A percentile compares a stretch with the other conserved stretches of the same genome.
Conservation (phyloP, 257 asterid genomes). For the Thymus quinquecostatus region DNA sequence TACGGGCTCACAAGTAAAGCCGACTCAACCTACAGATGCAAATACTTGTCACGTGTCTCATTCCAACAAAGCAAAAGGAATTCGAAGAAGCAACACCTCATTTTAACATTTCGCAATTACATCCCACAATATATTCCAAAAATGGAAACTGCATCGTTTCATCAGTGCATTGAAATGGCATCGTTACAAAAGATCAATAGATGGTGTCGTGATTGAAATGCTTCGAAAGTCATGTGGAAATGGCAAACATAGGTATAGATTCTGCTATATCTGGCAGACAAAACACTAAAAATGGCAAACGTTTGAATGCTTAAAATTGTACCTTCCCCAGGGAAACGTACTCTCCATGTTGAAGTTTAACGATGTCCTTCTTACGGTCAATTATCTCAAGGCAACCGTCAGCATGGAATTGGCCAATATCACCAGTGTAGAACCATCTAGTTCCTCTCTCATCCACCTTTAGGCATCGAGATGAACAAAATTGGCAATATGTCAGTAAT, state of each 20-base stretch:
- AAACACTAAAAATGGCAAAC: not conserved
- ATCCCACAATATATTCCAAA: not conserved
- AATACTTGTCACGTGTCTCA: constrained; percentile 10
- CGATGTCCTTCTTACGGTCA: constrained; percentile 95
- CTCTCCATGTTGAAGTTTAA: constrained; percentile 97
- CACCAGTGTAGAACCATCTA: constrained; percentile 96
- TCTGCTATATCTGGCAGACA: not conserved
- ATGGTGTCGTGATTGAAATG: not conserved
- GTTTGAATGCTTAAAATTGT: not conserved
- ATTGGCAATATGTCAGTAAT: not conserved
- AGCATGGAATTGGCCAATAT: constrained; percentile 80
- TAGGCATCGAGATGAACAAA: constrained; percentile 14
- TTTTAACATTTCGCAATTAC: not conserved
- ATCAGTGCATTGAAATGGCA: not conserved
- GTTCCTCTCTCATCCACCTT: constrained; percentile 88
- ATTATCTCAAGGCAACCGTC: constrained; percentile 97
- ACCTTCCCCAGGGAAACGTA: constrained; percentile 98
- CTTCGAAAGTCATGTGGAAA: not conserved
- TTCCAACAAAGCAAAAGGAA: not conserved
- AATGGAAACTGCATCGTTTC: not conserved
- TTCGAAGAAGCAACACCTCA: no score
- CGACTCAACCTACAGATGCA: constrained; percentile 79
- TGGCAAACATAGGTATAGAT: not conserved
- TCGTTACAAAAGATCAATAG: not conserved
- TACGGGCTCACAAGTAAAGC: constrained; percentile 67